Evolutionary conservation across 139 green algal genomes (phyloP).

Genomic region (Picochlorum sp.): DNA sequence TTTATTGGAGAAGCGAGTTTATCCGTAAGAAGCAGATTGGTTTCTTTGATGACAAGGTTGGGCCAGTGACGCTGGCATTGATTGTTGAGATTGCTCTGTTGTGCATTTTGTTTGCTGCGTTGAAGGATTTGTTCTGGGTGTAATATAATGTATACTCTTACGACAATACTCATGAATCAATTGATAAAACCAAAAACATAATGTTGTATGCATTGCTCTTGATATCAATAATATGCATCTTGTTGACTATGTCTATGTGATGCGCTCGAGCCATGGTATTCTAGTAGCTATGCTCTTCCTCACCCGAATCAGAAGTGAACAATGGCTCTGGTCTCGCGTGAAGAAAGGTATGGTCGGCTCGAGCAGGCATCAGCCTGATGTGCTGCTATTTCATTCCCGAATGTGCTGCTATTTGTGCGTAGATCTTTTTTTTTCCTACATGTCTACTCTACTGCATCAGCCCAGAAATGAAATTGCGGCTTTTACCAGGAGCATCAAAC

Average conservation of each 20-base stretch:
- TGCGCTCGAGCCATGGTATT: neutral
- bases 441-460: neutral
- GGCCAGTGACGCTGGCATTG: slow-evolving; percentile 50
- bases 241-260: neutral
- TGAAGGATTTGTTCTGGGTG: slow-evolving; percentile 20
- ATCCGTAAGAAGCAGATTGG: slow-evolving; percentile 73
- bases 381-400: too few species aligned
- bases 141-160: slow-evolving; percentile 2
- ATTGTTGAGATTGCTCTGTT: slow-evolving; percentile 56
- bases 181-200: too few species aligned
- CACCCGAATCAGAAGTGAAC: too few species aligned
- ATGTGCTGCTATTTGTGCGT: too few species aligned
- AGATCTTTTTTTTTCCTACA: too few species aligned
- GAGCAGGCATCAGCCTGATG: too few species aligned
- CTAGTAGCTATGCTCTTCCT: too few species aligned
- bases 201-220: neutral
- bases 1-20: slow-evolving; percentile 59
- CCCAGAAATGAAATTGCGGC: slow-evolving; percentile 8
- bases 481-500: slow-evolving; percentile 4
- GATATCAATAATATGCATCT: neutral
- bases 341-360: too few species aligned
- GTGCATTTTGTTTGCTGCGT: slow-evolving; percentile 48
- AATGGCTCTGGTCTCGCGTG: too few species aligned
- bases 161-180: neutral
- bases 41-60: slow-evolving; percentile 72